Conservation (phyloP, 2,329 filamentous ascomycete species). For the Myriangium duriaei region DNA sequence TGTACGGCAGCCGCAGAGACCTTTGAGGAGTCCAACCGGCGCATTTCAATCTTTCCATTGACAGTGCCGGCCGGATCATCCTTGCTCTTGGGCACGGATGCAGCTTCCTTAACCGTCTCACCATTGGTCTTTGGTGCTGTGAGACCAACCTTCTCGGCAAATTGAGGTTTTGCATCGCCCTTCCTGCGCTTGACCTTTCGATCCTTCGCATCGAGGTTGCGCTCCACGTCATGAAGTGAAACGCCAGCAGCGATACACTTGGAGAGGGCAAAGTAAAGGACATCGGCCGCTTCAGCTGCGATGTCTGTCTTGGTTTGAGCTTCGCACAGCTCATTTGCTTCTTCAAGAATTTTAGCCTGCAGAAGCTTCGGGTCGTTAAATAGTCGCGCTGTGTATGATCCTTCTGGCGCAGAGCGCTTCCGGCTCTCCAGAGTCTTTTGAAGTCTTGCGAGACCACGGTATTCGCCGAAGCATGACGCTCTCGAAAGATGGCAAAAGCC, state of each 20-base stretch:
- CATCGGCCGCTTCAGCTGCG: slow-evolving; percentile 86
- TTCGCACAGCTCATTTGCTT: slow-evolving; percentile 87
- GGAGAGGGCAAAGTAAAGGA: slow-evolving; percentile 90
- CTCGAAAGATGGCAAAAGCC: slow-evolving; percentile 91
- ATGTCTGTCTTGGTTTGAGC: slow-evolving; percentile 71
- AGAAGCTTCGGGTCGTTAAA: slow-evolving; percentile 87
- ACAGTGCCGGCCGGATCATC: slow-evolving; percentile 38
- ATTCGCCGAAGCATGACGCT: slow-evolving; percentile 80
- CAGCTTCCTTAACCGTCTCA: slow-evolving; percentile 37
- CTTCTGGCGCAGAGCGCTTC: slow-evolving; percentile 69
- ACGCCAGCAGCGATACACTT: slow-evolving; percentile 80
- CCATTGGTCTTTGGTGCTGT: slow-evolving; percentile 19
- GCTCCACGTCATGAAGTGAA: slow-evolving; percentile 76
- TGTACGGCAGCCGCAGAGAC: slow-evolving; percentile 53
- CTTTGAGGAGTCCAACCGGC: slow-evolving; percentile 56
- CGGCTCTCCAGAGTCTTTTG: slow-evolving; percentile 77
- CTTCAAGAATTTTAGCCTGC: slow-evolving; percentile 95
- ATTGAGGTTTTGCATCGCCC: slow-evolving; percentile 88
- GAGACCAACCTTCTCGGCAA: slow-evolving; percentile 72
- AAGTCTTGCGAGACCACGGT: slow-evolving; percentile 67
- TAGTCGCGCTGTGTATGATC: slow-evolving; percentile 85
- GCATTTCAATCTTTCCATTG: slow-evolving; percentile 64
- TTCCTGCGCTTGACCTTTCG: slow-evolving; percentile 87
- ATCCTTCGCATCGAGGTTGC: slow-evolving; percentile 85
- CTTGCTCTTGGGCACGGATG: slow-evolving; percentile 40